A percentile compares a stretch with the other conserved stretches of the same genome.
These are phyloP conservation scores for Colletotrichum simmondsii DNA, from an alignment of 2,329 filamentous ascomycete genomes.

Conservation along the genomic window DNA sequence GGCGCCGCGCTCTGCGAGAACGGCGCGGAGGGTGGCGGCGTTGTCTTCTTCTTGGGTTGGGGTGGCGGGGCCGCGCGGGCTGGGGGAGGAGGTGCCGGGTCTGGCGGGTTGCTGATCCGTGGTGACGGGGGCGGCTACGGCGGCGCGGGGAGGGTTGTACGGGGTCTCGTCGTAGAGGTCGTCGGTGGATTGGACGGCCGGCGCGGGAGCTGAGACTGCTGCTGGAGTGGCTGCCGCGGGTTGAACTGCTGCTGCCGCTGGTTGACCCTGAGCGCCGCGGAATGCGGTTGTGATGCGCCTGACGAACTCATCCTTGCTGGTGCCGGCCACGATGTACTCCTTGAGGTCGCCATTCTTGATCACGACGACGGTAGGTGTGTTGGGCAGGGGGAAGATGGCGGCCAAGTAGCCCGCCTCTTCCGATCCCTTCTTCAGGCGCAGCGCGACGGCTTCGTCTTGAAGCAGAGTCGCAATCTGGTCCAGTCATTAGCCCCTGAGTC, in stretches of 20 bases:
- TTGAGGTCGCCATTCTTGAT: conserved; percentile 83
- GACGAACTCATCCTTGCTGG: conserved; percentile 74
- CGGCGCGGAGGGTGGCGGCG: conserved; percentile 41
- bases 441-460: conserved; percentile 67
- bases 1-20: conserved; percentile 63
- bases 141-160: not conserved
- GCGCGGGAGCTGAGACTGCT: not conserved
- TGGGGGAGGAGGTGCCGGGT: conserved; percentile 32
- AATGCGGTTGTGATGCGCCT: conserved; percentile 59
- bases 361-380: conserved; percentile 81
- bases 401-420: conserved; percentile 85
- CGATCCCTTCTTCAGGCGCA: conserved; percentile 78
- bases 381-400: conserved; percentile 84
- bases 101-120: conserved; percentile 23
- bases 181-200: not conserved
- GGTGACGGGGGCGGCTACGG: not conserved
- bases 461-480: conserved; percentile 15
- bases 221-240: not conserved
- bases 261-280: conserved; percentile 15
- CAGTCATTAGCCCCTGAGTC: not conserved
- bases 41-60: conserved; percentile 36
- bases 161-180: conserved; percentile 14
- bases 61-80: conserved; percentile 41
- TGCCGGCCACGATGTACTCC: conserved; percentile 77
- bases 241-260: not conserved